Conservation (phyloP, 495 filamentous ascomycete genomes). For the Aspergillus conjunctus region DNA sequence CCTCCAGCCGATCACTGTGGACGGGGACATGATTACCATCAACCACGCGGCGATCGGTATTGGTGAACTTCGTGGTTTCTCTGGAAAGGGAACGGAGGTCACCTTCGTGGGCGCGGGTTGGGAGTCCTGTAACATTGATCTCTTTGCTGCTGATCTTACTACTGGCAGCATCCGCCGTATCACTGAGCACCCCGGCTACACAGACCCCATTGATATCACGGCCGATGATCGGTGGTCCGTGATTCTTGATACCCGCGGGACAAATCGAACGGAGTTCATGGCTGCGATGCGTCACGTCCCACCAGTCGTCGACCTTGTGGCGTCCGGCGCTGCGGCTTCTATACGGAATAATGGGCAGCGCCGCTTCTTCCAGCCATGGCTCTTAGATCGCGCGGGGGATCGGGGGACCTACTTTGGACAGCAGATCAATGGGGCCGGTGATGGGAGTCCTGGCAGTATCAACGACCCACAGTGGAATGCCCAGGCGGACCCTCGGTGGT, state of each 20-base stretch:
- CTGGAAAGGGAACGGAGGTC: slow-evolving; percentile 22
- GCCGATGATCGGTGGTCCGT: slow-evolving; percentile 27
- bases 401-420: slow-evolving; percentile 26
- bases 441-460: slow-evolving; percentile 23
- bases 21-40: not conserved
- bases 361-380: slow-evolving; percentile 27
- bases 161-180: slow-evolving; percentile 26
- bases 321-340: slow-evolving; percentile 17
- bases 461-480: slow-evolving; percentile 32
- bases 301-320: slow-evolving; percentile 23
- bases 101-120: slow-evolving; percentile 22
- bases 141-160: slow-evolving; percentile 24
- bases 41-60: too few relatives aligned
- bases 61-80: slow-evolving; percentile 26
- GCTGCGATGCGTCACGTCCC: slow-evolving; percentile 26
- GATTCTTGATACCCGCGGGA: slow-evolving; percentile 27
- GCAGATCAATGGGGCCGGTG: slow-evolving; percentile 23
- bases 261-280: slow-evolving; percentile 25
- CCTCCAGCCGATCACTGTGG: slow-evolving; percentile 20
- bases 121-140: slow-evolving; percentile 30
- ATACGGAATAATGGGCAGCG: slow-evolving; percentile 28
- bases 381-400: slow-evolving; percentile 23
- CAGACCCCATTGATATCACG: slow-evolving; percentile 27
- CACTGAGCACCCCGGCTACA: slow-evolving; percentile 29
- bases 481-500: slow-evolving; percentile 27